Percentiles rank a stretch among this genome's conserved stretches.
Evolutionary conservation across 129 eudicot genomes (phyloP).

Genomic region (carrot (Daucus carota)): DH1_v3.0 NC_030384.2:37951001-37951500

Average conservation of each 20-base stretch:
- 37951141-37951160: background rate
- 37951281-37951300: slow-evolving; percentile 74
- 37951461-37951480: background rate
- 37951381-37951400: background rate
- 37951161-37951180: background rate
- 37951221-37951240: background rate
- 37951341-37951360: background rate
- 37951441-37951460: background rate
- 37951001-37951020: too few relatives aligned
- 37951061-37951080: background rate
- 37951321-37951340: background rate
- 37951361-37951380: background rate
- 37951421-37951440: background rate
- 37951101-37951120: background rate
- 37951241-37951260: background rate
- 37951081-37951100: background rate
- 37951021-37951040: background rate
- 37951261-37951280: slow-evolving; percentile 70
- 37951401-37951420: background rate
- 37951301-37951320: slow-evolving; percentile 3
- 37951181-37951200: background rate
- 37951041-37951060: background rate
- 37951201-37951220: background rate
- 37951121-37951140: background rate
- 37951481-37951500: background rate